Base-by-base conservation (phyloP, 75 land plant species). In the Cupressus sempervirens region DNA sequence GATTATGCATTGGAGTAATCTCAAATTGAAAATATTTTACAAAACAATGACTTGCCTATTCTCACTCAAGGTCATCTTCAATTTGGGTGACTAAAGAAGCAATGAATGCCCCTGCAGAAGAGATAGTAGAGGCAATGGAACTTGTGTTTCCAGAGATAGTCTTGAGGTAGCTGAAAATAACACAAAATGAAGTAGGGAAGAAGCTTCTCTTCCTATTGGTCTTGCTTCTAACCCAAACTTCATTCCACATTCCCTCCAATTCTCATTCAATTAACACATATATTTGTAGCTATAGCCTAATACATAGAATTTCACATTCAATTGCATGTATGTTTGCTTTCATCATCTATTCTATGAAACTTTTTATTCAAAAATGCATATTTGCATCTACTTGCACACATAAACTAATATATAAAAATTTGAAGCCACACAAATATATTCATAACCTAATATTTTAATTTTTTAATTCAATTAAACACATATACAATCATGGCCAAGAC, bases 71-170 rank as follows among this genome's bases (percentile, higher is more conserved):
- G 35, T 70, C 74, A 70, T 70, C 35, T 70, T 70, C 74, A 10
- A 4, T 32, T 0, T 32, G 35, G 12, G 82, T 8, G 70, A 92
- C 91, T 9, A 92, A 91, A 15, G 92, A 87, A 52, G 91, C 94
- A 40, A 89, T 91, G 5, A 90, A 85, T 20, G 90, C 93, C 41
- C 90, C 93, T 48, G 94, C 92, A 8, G 89, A 89, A 10, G 92
- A 81, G 3, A 93, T 91, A 46, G 88, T 86, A 32, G 88, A 86
- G 7, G 90, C 93, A 20, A 91, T 91, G 0, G 87, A 86, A 3
- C 92, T 91, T 7, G 94, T 93, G 18, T 92, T 92, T 8, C 92
- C 89, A 0, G 94, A 91, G 7, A 93, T 91, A 48, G 91, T 87
- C 88, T 87, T 87, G 84, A 89, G 36, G 43, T 91, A 93, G 68